A percentile compares a stretch with the other conserved stretches of the same genome.
phyloP scores from a whole-genome alignment of 192 early-diverging fungal genomes.

The Spinellus fusiger region DNA sequence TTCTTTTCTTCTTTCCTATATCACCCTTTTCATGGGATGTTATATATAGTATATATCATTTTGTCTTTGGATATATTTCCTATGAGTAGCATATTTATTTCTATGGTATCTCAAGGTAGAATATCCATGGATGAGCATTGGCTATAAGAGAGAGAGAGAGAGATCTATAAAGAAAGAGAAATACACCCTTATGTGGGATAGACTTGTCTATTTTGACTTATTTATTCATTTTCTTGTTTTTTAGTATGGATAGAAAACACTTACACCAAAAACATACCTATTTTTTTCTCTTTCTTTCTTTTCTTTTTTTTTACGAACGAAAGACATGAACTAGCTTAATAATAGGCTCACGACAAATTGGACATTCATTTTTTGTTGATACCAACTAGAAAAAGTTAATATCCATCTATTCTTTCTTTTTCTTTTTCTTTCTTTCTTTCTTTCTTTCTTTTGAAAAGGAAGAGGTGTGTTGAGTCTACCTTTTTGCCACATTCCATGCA shows the following conservation, averaged over 20 bases:
- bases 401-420: background rate
- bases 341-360: conserved; percentile 74
- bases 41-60: no score
- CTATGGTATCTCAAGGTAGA: no score
- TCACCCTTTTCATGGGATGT: no score
- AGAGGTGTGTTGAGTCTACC: conserved; percentile 27
- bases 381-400: no score
- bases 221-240: background rate
- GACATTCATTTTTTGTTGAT: conserved; percentile 50
- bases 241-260: background rate
- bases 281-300: background rate
- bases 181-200: background rate
- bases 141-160: background rate
- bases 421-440: background rate
- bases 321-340: conserved; percentile 63
- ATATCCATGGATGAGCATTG: no score
- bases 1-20: no score
- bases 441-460: background rate
- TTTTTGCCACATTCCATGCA: conserved; percentile 70
- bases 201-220: background rate
- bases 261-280: background rate
- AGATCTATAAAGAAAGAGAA: no score
- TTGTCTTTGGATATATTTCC: no score
- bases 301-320: conserved; percentile 38
- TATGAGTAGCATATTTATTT: no score